Conservation (phyloP, 23 red algal species). For the Agarophyton chilense region DNA sequence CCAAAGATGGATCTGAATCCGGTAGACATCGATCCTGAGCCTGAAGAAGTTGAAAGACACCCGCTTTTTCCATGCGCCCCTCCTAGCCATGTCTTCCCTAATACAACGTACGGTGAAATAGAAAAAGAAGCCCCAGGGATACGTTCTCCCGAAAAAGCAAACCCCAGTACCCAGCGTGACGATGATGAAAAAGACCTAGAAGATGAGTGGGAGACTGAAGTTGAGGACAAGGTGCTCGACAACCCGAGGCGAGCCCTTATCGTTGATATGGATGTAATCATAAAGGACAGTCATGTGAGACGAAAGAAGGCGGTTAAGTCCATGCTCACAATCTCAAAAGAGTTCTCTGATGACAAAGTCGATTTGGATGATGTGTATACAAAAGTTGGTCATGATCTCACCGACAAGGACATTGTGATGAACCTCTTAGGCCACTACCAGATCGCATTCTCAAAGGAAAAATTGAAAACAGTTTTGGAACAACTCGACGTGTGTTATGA, state of each 20-base stretch:
- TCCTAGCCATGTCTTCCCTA: background rate
- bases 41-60: background rate
- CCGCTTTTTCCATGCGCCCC: background rate
- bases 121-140: background rate
- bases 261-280: conserved; percentile 37
- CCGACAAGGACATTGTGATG: conserved; percentile 22
- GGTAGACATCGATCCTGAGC: background rate
- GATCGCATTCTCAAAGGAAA: background rate
- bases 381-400: conserved; percentile 23
- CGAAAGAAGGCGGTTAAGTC: background rate
- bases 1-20: background rate
- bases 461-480: background rate
- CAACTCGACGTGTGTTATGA: conserved; percentile 26
- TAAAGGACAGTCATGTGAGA: conserved; percentile 16
- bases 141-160: background rate
- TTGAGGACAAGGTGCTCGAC: conserved; percentile 31
- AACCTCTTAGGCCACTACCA: background rate
- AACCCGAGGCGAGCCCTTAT: conserved; percentile 41
- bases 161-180: background rate
- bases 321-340: background rate
- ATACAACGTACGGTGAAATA: background rate
- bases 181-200: background rate
- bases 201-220: conserved; percentile 38
- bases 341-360: background rate
- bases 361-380: background rate